Conservation (phyloP, 129 eudicot species). For the Artemisia argyi region DNA sequence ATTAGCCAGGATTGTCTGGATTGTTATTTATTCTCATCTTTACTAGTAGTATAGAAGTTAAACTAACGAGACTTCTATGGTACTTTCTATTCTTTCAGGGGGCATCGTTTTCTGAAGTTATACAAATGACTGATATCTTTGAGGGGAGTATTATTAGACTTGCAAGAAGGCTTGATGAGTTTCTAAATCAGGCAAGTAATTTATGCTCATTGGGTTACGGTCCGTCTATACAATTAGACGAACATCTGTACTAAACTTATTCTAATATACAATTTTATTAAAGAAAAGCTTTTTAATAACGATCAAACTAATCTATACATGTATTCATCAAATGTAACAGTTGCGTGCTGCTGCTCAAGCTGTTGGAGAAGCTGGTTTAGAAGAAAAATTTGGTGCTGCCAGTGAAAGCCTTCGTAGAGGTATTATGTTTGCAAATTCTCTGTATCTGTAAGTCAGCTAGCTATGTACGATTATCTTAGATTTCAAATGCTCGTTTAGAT, state of each 20-base stretch:
- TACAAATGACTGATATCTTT: conserved; percentile 97
- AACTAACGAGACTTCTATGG: neutral
- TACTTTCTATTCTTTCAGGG: conserved; percentile 54
- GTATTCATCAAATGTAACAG: conserved; percentile 34
- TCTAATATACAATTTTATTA: too few species aligned
- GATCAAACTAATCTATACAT: neutral
- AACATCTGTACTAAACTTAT: too few species aligned
- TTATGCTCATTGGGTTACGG: neutral
- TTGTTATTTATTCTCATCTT: neutral
- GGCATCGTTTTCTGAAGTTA: conserved; percentile 80
- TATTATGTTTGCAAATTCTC: conserved; percentile 92
- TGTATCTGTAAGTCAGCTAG: conserved; percentile 41
- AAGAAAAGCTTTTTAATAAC: neutral
- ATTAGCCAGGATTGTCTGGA: neutral
- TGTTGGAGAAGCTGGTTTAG: conserved; percentile 82
- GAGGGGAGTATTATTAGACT: conserved; percentile 95
- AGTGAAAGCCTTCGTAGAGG: conserved; percentile 90
- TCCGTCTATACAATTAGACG: too few species aligned
- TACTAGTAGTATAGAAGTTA: neutral
- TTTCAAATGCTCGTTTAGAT: conserved; percentile 6
- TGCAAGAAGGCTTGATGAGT: conserved; percentile 98
- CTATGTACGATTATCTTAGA: neutral
- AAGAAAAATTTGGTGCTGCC: conserved; percentile 75
- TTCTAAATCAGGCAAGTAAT: conserved; percentile 76
- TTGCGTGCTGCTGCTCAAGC: conserved; percentile 85